phyloP scores from a whole-genome alignment of 106 monocot species.

The Hemerocallis citrina region DNA sequence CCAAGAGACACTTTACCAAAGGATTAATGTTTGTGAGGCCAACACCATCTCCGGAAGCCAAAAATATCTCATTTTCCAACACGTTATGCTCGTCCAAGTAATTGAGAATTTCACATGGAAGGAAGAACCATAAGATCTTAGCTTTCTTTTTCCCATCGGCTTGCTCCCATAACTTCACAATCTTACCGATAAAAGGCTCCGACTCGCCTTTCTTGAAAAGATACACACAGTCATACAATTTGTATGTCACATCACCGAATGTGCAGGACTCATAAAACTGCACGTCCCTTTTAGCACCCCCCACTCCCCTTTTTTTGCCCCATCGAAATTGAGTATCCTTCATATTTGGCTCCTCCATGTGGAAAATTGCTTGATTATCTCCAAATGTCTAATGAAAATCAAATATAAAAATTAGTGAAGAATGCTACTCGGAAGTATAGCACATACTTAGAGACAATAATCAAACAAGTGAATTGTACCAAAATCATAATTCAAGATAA shows the following conservation, averaged over 20 bases:
- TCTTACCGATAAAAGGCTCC: conserved; percentile 60
- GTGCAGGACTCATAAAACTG: conserved; percentile 71
- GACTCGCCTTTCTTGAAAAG: conserved; percentile 39
- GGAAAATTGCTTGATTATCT: background rate
- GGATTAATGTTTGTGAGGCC: conserved; percentile 61
- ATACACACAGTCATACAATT: conserved; percentile 65
- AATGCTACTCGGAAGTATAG: no score
- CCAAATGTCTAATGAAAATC: no score
- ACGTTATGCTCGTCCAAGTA: conserved; percentile 32
- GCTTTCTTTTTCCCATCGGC: conserved; percentile 20
- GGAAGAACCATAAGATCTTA: conserved; percentile 78
- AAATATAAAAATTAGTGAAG: no score
- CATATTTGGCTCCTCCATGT: conserved; percentile 11
- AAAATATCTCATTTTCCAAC: conserved; percentile 62
- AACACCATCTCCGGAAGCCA: conserved; percentile 54
- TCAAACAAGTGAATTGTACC: no score
- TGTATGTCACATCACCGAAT: conserved; percentile 37
- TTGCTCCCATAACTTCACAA: conserved; percentile 81
- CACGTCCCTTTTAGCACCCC: conserved; percentile 21
- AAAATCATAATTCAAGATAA: no score
- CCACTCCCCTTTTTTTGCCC: conserved; percentile 44
- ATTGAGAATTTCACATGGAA: conserved; percentile 32
- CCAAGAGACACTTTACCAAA: conserved; percentile 41
- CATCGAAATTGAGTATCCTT: conserved; percentile 36
- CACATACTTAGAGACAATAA: no score